Base-by-base conservation (phyloP, 2,329 filamentous ascomycete species). In the Sporothrix protearum region DNA sequence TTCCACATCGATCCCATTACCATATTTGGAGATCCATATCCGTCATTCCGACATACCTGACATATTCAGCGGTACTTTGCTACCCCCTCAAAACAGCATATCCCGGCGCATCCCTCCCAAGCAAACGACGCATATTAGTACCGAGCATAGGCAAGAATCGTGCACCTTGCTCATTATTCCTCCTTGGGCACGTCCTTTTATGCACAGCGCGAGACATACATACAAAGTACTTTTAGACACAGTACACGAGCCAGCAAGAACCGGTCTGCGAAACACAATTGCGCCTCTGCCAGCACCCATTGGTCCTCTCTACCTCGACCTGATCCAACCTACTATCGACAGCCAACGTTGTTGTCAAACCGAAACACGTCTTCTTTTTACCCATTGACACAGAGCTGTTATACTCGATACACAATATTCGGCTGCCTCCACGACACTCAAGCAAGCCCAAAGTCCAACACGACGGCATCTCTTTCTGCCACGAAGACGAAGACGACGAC, bases 141-240 rank as follows among this genome's bases (percentile, higher is more conserved):
- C n/a, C 42, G 22, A 42, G 59, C 59, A 63, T 9, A 63, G 25
- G 45, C 59, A 42, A 47, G 42, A 47, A 57, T 28, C 61, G 25
- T 47, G 22, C 61, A 47, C 25, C n/a, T 10, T 49, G 39, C 14
- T 30, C 39, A 28, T 28, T 36, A 47, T 47, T 25, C 25, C 45
- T n/a, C 63, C 28, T 16, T 6, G 63, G 25, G 9, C 22, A 53
- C 47, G 30, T 10, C 22, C n/a, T n/a, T 68, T 55, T 47, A 68
- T 55, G 33, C 64, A 42, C 64, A 68, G 42, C 49, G 30, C 64
- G 45, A 68, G 64, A 68, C 63, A 49, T 30, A 49, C 42, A 66
- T 30, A 49, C 36, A 16, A 2, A 61, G 10, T 30, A 47, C 36
- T 16, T 66, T 16, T 30, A 68, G 36, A 36, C 28, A 47, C 42